Conservation (phyloP, 169 alveolate genomes). For the Plasmodium ovale region DNA sequence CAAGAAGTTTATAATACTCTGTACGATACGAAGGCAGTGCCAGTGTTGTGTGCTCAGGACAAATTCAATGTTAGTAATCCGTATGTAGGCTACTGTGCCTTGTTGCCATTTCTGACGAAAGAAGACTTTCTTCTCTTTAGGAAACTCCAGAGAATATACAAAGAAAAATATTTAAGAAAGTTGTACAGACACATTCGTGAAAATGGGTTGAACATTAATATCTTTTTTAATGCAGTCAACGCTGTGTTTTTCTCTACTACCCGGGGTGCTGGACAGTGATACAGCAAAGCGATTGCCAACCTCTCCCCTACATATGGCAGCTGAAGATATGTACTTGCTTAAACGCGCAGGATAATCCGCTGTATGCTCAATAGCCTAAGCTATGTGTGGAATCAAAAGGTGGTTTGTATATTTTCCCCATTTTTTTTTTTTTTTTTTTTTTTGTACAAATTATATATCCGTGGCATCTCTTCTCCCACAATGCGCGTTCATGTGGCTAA, state of each 20-base stretch:
- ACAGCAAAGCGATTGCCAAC: no score
- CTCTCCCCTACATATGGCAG: no score
- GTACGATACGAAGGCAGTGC: slow-evolving; percentile 49
- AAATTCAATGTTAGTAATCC: slow-evolving; percentile 79
- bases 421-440: no score
- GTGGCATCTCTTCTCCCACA: no score
- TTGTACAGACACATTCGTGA: slow-evolving; percentile 31
- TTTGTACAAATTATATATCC: no score
- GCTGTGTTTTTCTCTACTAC: slow-evolving; percentile 27
- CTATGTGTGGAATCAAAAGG: no score
- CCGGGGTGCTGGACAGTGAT: neutral
- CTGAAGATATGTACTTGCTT: no score
- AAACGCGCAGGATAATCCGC: no score
- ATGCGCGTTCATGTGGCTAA: no score
- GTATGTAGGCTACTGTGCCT: slow-evolving; percentile 80
- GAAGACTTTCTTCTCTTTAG: slow-evolving; percentile 41
- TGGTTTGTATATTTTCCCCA: no score
- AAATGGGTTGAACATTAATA: slow-evolving; percentile 38
- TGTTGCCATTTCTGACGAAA: slow-evolving; percentile 82
- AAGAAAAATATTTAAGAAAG: slow-evolving; percentile 64
- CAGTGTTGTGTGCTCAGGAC: slow-evolving; percentile 13
- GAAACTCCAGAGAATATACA: slow-evolving; percentile 55
- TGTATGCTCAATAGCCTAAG: no score
- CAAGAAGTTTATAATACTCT: slow-evolving; percentile 20
- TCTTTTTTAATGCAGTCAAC: slow-evolving; percentile 62